Evolutionary conservation across 768 basidiomycete species (phyloP), one percentile per base, ranked within the genome.

Genomic region (Boletellus emodensis): DNA sequence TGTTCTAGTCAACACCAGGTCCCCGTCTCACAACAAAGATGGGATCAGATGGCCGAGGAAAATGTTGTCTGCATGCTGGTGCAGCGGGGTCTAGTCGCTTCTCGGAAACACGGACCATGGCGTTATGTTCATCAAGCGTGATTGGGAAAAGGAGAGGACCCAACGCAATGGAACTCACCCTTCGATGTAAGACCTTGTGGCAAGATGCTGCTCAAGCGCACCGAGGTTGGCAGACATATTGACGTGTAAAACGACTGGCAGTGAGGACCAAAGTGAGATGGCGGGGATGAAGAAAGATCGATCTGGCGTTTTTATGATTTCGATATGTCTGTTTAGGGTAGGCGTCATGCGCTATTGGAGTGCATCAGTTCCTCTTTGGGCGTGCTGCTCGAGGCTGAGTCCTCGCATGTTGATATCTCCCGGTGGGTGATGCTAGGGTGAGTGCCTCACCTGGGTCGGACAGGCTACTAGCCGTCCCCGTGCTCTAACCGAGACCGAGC

Each of bases 21-120:
- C 46, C 26, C 6, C 32, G 34, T 41, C 39, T 51, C 20, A 15
- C 9, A 43, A 33, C n/a, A 43, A 49, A n/a, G 55, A 62, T 50
- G 37, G 53, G 44, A 64, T 90, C 89, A 90, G 87, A 81, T 62
- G 68, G 84, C 85, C 80, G 84, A 78, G 85, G 77, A 72, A 26
- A 69, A 70, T 67, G 60, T 64, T 87, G 61, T 90, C 88, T 75
- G 85, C 88, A 90, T 74, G 68, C 68, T 79, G 75, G 71, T 72
- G 71, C 80, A 82, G 86, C 85, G 88, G 80, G 87, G 85, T 91
- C 90, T 93, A 85, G 76, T 83, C 87, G 83, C 86, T 81, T 83
- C 87, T 91, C 84, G 81, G 90, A 88, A 91, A 91, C 89, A 90
- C 90, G 90, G 89, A 92, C 90, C 90, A 90, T 87, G 87, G 87